phyloP scores from a whole-genome alignment of 2,329 filamentous ascomycete species.

The Colletotrichum agaves region DNA sequence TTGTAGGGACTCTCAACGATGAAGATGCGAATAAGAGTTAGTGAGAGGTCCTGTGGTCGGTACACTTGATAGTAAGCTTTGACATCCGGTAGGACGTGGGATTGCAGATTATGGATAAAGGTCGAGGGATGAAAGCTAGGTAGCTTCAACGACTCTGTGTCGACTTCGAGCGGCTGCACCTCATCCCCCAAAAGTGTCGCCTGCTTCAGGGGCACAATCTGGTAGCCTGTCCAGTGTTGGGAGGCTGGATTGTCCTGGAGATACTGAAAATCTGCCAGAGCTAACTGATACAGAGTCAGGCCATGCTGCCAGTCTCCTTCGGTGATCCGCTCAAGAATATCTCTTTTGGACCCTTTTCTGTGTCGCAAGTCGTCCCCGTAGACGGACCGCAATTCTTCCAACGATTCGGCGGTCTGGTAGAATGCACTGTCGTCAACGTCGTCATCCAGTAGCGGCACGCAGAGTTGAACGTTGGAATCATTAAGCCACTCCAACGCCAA shows the following conservation, averaged over 20 bases:
- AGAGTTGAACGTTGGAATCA: constrained; percentile 68
- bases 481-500: constrained; percentile 83
- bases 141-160: constrained; percentile 60
- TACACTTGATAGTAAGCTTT: constrained; percentile 87
- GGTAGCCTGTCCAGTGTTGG: constrained; percentile 72
- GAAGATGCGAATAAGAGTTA: constrained; percentile 82
- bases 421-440: constrained; percentile 71
- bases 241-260: constrained; percentile 72
- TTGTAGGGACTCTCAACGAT: constrained; percentile 82
- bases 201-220: constrained; percentile 63
- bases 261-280: constrained; percentile 75
- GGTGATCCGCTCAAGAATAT: constrained; percentile 71
- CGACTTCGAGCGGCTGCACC: constrained; percentile 46
- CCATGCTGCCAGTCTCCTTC: constrained; percentile 77
- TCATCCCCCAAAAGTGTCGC: constrained; percentile 53
- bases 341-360: constrained; percentile 69
- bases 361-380: constrained; percentile 70
- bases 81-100: constrained; percentile 78
- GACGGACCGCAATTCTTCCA: constrained; percentile 73
- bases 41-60: constrained; percentile 73
- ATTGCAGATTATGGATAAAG: constrained; percentile 80
- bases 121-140: constrained; percentile 84
- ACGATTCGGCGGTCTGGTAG: constrained; percentile 73
- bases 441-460: constrained; percentile 63
- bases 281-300: constrained; percentile 72